Percentiles rank a stretch among this genome's conserved stretches.
Evolutionary conservation across 805 yeast species (phyloP).

Genomic region (Wilhelminamyces savonicus): DNA sequence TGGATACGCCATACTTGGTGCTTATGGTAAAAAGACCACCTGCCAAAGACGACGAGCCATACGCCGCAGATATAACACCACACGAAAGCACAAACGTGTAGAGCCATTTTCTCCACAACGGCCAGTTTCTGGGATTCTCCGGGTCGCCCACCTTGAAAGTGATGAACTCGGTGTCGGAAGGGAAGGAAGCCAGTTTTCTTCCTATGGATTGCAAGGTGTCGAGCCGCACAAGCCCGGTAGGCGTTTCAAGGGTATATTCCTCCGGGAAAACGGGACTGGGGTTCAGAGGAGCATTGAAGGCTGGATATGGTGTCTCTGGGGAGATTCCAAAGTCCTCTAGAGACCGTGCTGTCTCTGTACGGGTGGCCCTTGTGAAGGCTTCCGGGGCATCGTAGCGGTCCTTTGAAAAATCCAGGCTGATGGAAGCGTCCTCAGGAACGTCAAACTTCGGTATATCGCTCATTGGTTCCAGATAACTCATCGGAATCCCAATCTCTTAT

Average conservation of each 20-base stretch:
- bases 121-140: conserved; percentile 89
- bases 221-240: conserved; percentile 82
- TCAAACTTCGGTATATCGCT: too few relatives aligned
- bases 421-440: too few relatives aligned
- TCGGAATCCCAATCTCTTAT: too few relatives aligned
- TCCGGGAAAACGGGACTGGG: conserved; percentile 81
- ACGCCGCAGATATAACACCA: conserved; percentile 84
- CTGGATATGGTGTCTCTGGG: conserved; percentile 47
- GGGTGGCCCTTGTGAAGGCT: conserved; percentile 29
- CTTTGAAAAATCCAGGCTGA: too few relatives aligned
- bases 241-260: conserved; percentile 83
- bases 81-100: conserved; percentile 65
- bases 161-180: conserved; percentile 51
- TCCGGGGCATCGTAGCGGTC: background rate
- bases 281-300: conserved; percentile 37
- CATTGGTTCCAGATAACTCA: too few relatives aligned
- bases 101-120: conserved; percentile 44
- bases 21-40: conserved; percentile 72
- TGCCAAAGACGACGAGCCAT: conserved; percentile 86
- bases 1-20: conserved; percentile 61
- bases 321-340: conserved; percentile 57
- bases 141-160: conserved; percentile 78
- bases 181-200: conserved; percentile 27
- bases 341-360: conserved; percentile 72
- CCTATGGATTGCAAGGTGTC: conserved; percentile 65